Conservation (phyloP, 2,329 filamentous ascomycete genomes). For the Penicillium expansum region DNA sequence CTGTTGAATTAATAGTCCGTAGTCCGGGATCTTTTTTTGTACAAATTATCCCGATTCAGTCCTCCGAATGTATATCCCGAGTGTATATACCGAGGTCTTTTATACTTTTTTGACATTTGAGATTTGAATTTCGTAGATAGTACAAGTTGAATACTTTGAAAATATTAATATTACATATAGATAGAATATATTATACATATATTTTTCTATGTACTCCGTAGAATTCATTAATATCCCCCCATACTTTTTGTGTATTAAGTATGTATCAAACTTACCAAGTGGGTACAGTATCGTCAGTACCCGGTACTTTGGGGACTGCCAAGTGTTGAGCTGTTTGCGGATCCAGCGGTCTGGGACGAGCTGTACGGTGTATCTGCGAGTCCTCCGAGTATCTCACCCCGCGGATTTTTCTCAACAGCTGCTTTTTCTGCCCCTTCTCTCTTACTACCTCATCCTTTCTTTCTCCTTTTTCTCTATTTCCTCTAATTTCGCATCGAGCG, state of each 20-base stretch:
- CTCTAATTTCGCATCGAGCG: conserved; percentile 18
- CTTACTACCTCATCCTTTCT: conserved; percentile 24
- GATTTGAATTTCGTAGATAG: too few relatives aligned
- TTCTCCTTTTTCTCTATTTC: conserved; percentile 16
- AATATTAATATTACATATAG: too few relatives aligned
- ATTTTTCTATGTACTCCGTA: too few relatives aligned
- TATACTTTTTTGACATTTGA: too few relatives aligned
- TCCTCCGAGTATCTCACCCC: conserved; percentile 20
- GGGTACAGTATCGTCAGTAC: conserved; percentile 18
- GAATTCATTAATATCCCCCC: too few relatives aligned
- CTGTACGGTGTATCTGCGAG: conserved; percentile 31
- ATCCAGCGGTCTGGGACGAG: conserved; percentile 19
- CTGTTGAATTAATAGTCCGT: conserved; percentile 11
- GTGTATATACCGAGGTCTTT: too few relatives aligned
- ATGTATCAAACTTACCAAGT: background rate
- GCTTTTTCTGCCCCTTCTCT: conserved; percentile 11
- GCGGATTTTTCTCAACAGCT: conserved; percentile 28
- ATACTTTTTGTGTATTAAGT: background rate
- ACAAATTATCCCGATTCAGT: too few relatives aligned
- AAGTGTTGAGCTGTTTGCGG: conserved; percentile 19
- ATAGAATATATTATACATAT: too few relatives aligned
- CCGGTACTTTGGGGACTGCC: conserved; percentile 26
- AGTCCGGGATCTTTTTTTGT: too few relatives aligned
- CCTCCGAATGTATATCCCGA: too few relatives aligned
- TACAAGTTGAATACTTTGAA: too few relatives aligned